Evolutionary conservation across 805 yeast species (phyloP), one percentile per base, ranked within the genome.

Genomic region (Danielia oregonensis): DNA sequence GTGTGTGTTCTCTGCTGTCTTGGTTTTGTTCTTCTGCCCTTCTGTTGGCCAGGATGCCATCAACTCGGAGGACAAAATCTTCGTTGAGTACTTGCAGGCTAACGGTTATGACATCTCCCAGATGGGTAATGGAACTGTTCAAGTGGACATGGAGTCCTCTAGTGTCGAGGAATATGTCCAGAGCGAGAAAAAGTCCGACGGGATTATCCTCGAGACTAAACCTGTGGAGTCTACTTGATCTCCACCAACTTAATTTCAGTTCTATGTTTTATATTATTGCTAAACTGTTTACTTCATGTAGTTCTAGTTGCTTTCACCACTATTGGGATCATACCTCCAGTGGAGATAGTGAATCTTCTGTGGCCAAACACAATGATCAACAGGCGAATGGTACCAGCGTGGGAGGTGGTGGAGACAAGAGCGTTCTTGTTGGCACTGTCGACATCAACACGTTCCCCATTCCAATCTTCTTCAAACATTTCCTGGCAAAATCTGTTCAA

Each of bases 11-110:
- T 74, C 93, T 9, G 94, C 84, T 2, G 28, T 75, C 21, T 56
- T 86, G 32, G 82, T 87, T 5, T 51, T 85, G 24, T 79, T 87
- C 60, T 75, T 75, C 52, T 66, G 85, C 42, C 97, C 97, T 23
- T 65, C 82, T 15, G 79, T 89, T 32, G 89, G 84, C 54, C 97
- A 88, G 61, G 83, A 79, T 49, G 82, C 93, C 16, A 78, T 88
- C 61, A 74, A 75, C 46, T 69, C 74, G 40, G 97, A 89, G 65
- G 97, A 89, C 62, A 65, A 62, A 23, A 69, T 65, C 33, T 89
- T 88, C 63, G 52, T 82, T 38, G 76, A 70, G 28, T 87, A 86
- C 60, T 74, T 89, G 51, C 63, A 57, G 33, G 65, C 64, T 12
- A 69, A 82, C 37, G 95, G 95, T 24, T 88, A 73, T 57, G 95